Evolutionary conservation across 305 asterid species (phyloP), one percentile per base, ranked within the genome.

Genomic region (Monarda citriodora): DNA sequence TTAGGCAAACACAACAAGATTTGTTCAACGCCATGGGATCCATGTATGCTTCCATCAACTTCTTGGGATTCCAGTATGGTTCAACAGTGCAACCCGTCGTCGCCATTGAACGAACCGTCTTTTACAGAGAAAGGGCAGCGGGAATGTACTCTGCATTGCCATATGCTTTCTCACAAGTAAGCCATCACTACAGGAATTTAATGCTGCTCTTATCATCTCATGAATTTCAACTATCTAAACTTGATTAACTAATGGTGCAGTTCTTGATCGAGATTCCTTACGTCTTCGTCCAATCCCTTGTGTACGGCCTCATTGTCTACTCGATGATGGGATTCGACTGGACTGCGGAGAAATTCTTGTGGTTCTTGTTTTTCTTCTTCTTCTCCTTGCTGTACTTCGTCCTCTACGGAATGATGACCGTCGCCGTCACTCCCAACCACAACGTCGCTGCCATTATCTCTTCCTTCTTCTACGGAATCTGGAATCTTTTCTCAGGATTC

Each of bases 91-190:
- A 84, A 25, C 86, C 88, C 2, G 91, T 84, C 56, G 82, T 81
- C 64, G 79, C 88, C 3, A 66, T 81, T 20, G 92, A 84, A 63
- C 62, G 91, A 58, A 81, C 88, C 2, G 86, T 81, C 38, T 81
- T 81, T 57, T 84, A 81, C 65, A 68, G 88, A 79, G 91, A 84
- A 56, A 82, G 71, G 69, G 91, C 91, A 32, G 88, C 88, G 0
- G 88, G 91, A 58, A 84, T 81, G 88, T 84, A 84, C 59, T 81
- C 91, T 7, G 82, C 91, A 16, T 63, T 79, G 38, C 88, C 88
- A 11, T 84, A 81, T 57, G 86, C 91, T 40, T 78, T 72, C 65
- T 78, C 86, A 58, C 86, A 81, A 66, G 88, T 84, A 53, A 72
- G 73, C 69, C 32, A 29, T 29, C 32, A 5, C 32, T 29, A 29